A percentile compares a stretch with the other conserved stretches of the same genome.
These are phyloP conservation scores for Thalia dealbata DNA, from an alignment of 176 grass and related monocot species.

Conservation along the genomic window DNA sequence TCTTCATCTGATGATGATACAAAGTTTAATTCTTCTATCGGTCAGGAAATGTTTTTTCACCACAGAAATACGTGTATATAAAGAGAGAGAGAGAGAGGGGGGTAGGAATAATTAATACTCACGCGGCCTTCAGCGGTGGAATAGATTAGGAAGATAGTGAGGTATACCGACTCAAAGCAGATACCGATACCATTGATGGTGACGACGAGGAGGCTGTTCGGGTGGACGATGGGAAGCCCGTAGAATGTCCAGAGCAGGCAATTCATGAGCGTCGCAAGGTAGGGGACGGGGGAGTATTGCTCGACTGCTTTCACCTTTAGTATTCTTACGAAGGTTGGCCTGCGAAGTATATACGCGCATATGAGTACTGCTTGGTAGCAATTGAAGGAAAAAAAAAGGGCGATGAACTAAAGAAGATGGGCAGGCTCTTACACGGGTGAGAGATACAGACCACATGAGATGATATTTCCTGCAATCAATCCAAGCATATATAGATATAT, in stretches of 20 bases:
- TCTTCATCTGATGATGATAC: neutral
- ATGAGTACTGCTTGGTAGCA: no score
- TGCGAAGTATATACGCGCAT: no score
- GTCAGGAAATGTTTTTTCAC: no score
- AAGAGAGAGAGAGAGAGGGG: no score
- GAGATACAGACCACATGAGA: conserved; percentile 65
- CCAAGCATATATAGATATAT: no score
- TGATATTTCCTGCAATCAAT: conserved; percentile 48
- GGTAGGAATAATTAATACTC: neutral
- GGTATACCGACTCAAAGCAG: conserved; percentile 44
- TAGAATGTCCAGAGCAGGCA: conserved; percentile 80
- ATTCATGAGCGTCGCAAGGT: conserved; percentile 82
- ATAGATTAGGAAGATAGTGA: conserved; percentile 52
- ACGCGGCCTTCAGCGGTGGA: conserved; percentile 33
- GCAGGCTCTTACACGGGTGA: conserved; percentile 45
- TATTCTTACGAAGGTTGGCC: conserved; percentile 56
- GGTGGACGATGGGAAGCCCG: conserved; percentile 69
- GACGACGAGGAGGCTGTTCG: conserved; percentile 65
- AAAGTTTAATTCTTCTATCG: no score
- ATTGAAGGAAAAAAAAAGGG: no score
- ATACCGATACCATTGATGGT: conserved; percentile 76
- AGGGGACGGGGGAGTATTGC: conserved; percentile 56
- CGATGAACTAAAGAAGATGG: no score
- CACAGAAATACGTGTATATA: no score
- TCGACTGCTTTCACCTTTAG: conserved; percentile 41